These are phyloP conservation scores for Rutstroemia sp. DNA, from an alignment of 2,329 filamentous ascomycete genomes.

Conservation along the genomic window DNA sequence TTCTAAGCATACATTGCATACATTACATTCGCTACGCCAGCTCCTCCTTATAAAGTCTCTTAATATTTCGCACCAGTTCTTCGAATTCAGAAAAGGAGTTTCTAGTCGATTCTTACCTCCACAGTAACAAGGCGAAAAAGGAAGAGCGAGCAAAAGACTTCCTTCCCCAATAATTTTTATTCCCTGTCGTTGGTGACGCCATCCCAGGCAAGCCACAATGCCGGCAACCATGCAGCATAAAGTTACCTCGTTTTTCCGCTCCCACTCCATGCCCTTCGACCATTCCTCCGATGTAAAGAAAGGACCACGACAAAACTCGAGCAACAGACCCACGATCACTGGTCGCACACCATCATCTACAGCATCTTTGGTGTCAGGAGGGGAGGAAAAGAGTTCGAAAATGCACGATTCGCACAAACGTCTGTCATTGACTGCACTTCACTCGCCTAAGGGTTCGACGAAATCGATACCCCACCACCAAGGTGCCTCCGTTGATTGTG, in stretches of 20 bases:
- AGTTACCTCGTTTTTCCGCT: slow-evolving; percentile 8
- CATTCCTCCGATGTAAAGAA: slow-evolving; percentile 3
- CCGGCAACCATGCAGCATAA: slow-evolving; percentile 8
- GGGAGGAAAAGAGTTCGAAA: slow-evolving; percentile 8
- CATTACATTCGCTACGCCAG: no score
- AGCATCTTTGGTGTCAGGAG: slow-evolving; percentile 6
- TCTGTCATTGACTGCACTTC: slow-evolving; percentile 19
- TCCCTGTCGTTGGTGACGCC: neutral
- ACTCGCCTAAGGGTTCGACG: slow-evolving; percentile 21
- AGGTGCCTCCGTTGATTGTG: slow-evolving; percentile 30
- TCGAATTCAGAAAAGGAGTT: no score
- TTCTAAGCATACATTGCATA: no score
- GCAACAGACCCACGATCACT: neutral
- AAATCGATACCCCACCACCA: slow-evolving; percentile 20
- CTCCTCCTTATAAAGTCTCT: no score
- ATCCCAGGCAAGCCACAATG: slow-evolving; percentile 1
- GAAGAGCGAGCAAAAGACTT: neutral
- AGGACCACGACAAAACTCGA: neutral
- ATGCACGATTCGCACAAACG: slow-evolving; percentile 25
- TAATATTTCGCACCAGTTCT: no score
- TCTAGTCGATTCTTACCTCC: no score
- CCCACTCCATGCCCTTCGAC: slow-evolving; percentile 2
- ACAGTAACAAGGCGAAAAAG: no score
- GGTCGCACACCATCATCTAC: slow-evolving; percentile 12
- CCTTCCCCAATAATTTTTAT: neutral